Conservation (phyloP, 441 rosid species). For the Brassica balearica region DNA sequence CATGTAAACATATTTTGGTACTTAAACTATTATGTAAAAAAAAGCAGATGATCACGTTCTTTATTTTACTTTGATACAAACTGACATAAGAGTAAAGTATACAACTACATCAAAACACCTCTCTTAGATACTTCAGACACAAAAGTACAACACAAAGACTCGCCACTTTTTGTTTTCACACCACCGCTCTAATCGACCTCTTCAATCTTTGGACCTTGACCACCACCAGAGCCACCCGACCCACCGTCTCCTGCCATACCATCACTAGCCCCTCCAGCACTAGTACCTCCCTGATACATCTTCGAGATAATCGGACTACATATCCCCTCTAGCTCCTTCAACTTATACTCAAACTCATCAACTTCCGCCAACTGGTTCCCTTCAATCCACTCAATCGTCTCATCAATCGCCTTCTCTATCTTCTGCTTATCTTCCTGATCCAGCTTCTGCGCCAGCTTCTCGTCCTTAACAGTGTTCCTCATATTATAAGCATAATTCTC, state of each 20-base stretch:
- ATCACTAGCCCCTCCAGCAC: conserved; percentile 23
- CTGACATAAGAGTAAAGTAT: neutral
- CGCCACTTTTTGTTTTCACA: neutral
- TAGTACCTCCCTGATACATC: conserved; percentile 55
- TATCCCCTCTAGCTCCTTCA: conserved; percentile 57
- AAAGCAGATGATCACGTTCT: neutral
- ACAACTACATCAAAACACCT: conserved; percentile 9
- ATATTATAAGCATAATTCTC: conserved; percentile 59
- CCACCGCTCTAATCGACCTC: conserved; percentile 53
- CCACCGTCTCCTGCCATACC: conserved; percentile 43
- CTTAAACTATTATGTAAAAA: neutral
- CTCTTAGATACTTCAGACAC: neutral
- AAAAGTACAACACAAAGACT: neutral
- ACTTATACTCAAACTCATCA: conserved; percentile 60
- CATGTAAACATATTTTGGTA: neutral
- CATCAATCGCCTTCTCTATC: conserved; percentile 52
- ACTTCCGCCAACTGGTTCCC: conserved; percentile 55
- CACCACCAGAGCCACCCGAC: conserved; percentile 29
- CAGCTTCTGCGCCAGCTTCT: conserved; percentile 49
- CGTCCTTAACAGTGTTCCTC: conserved; percentile 60
- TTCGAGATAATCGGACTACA: conserved; percentile 59
- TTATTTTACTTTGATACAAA: neutral
- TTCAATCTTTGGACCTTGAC: conserved; percentile 67
- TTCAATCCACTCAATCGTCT: conserved; percentile 58
- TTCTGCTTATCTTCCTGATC: conserved; percentile 52